phyloP scores from a whole-genome alignment of 371 early-diverging fungal species.

The Mortierella sp. region DNA sequence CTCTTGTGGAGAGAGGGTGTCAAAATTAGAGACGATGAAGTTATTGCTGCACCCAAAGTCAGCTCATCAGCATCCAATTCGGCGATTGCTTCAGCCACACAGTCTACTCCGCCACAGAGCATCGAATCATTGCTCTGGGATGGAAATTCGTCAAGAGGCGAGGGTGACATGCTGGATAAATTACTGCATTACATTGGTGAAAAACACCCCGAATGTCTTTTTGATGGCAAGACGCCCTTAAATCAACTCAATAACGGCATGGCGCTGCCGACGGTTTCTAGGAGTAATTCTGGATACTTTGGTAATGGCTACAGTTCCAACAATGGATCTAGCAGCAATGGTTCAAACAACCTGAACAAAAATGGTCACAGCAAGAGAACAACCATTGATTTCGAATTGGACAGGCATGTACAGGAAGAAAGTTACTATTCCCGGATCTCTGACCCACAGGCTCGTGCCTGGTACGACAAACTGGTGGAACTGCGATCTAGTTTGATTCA shows the following conservation, averaged over 20 bases:
- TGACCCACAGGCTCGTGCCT: constrained; percentile 57
- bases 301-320: constrained; percentile 1
- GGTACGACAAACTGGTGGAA: constrained; percentile 58
- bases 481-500: constrained; percentile 49
- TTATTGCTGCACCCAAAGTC: background rate
- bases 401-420: constrained; percentile 71
- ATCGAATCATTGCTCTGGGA: constrained; percentile 40
- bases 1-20: constrained; percentile 48
- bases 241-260: constrained; percentile 61
- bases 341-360: background rate
- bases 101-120: background rate
- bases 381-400: constrained; percentile 56
- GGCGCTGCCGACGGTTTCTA: constrained; percentile 37
- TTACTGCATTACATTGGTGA: constrained; percentile 65
- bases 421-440: constrained; percentile 56
- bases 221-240: constrained; percentile 61
- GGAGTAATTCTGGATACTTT: background rate
- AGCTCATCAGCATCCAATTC: background rate
- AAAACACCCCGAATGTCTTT: constrained; percentile 74
- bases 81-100: background rate
- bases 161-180: constrained; percentile 43
- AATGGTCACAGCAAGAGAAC: constrained; percentile 18
- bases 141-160: constrained; percentile 1
- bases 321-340: constrained; percentile 3
- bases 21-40: constrained; percentile 35